Base-by-base conservation (phyloP, 495 filamentous ascomycete species). In the Jackrogersella multiformis region DNA sequence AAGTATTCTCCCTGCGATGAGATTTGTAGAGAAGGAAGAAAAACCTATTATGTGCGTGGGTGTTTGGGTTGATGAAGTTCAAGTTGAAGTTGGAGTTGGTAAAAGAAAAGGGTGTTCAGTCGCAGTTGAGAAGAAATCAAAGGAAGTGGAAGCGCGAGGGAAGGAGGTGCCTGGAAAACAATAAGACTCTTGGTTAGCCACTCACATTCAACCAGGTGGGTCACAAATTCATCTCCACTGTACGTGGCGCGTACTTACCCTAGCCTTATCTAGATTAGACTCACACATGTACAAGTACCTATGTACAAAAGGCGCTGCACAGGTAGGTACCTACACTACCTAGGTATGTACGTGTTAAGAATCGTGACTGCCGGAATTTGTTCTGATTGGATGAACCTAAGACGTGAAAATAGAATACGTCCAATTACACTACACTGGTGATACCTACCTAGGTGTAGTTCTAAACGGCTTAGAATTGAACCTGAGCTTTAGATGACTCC, bases 61-160 rank as follows among this genome's bases (percentile, higher is more conserved):
- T 61, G 61, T 65, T 58, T 57, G 36, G 54, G 24, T 61, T 64
- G 68, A 66, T 57, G 54, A 49, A 59, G 46, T 70, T 66, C 48
- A 48, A 64, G 64, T 21, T 9, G 41, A 46, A 54, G 36, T 49
- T 49, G 59, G 57, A 42, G 39, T 18, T 20, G 39, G 39, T n/a
- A 20, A n/a, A 16, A 52, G 57, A 36, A 58, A 44, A 56, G 16
- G 20, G 26, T 28, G 61, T 73, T 73, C 53, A 64, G 54, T 56
- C 59, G 45, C 55, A 56, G 49, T 36, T 39, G 58, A 55, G 57
- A 68, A 49, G 68, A 53, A 67, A 68, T 59, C 62, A 67, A 59
- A 71, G 7, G 66, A 56, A 63, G 62, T n/a, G n/a, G 66, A 69
- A 70, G 54, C 68, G 72, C 68, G 61, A 70, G 70, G 61, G 64